These are phyloP conservation scores for Xylariaceae sp. DNA, from an alignment of 2,329 filamentous ascomycete species.

Conservation along the genomic window DNA sequence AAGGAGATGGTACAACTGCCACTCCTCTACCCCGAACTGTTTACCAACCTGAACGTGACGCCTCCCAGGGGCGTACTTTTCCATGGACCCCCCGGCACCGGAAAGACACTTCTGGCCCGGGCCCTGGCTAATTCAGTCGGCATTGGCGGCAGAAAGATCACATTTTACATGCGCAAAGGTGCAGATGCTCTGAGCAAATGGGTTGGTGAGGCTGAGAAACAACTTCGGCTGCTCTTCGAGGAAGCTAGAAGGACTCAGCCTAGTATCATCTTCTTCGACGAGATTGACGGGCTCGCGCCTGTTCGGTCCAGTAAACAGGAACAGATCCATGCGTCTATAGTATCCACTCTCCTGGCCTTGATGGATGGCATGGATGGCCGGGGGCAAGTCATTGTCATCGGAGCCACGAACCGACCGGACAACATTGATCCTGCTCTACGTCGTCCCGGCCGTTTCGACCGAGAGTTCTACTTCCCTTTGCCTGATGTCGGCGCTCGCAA, in stretches of 20 bases:
- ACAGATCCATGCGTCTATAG: constrained; percentile 96
- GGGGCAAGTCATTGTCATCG: constrained; percentile 96
- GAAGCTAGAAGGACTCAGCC: constrained; percentile 93
- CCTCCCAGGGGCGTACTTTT: constrained; percentile 93
- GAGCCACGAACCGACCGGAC: constrained; percentile 94
- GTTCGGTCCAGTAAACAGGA: constrained; percentile 97
- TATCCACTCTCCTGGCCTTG: constrained; percentile 83
- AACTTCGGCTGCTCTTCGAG: constrained; percentile 87
- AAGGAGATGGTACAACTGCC: constrained; percentile 98
- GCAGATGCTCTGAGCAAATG: constrained; percentile 97
- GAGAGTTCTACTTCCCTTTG: constrained; percentile 96
- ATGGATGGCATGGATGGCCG: constrained; percentile 99
- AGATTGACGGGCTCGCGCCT: constrained; percentile 93
- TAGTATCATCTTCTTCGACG: constrained; percentile 99
- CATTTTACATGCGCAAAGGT: constrained; percentile 98
- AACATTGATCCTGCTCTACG: constrained; percentile 95
- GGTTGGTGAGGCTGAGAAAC: constrained; percentile 96
- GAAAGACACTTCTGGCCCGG: constrained; percentile 92
- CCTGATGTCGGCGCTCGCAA: constrained; percentile 74
- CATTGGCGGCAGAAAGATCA: constrained; percentile 85
- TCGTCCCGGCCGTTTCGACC: constrained; percentile 87
- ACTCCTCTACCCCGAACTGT: constrained; percentile 89
- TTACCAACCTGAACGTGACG: constrained; percentile 83
- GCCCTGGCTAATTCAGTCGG: constrained; percentile 88
- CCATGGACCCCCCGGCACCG: constrained; percentile 92